These are phyloP conservation scores for Candida yuanshanica DNA, from an alignment of 805 yeast species.

Conservation along the genomic window DNA sequence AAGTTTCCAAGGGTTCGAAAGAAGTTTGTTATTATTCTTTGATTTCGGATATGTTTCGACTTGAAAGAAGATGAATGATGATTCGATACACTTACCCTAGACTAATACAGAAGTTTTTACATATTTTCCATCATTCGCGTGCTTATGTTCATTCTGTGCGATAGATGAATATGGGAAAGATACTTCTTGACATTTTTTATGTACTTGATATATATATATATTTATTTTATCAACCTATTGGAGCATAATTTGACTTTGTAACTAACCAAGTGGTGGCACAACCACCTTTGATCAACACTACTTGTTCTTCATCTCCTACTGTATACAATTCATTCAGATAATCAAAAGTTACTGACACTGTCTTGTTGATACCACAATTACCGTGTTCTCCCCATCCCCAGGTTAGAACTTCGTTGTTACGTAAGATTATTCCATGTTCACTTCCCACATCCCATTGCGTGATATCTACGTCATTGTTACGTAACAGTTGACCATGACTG, in stretches of 20 bases:
- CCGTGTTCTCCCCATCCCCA: slow-evolving; percentile 99
- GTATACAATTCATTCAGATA: slow-evolving; percentile 33
- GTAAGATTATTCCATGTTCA: slow-evolving; percentile 67
- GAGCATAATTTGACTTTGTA: slow-evolving; percentile 6
- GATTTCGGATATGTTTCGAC: not conserved
- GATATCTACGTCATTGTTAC: slow-evolving; percentile 7
- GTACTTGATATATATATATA: too few species aligned
- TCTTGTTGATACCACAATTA: slow-evolving; percentile 58
- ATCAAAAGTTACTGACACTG: slow-evolving; percentile 23
- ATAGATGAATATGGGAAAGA: slow-evolving; percentile 80
- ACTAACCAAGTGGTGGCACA: slow-evolving; percentile 67
- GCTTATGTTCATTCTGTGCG: slow-evolving; percentile 24
- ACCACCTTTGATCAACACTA: slow-evolving; percentile 45
- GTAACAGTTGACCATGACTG: slow-evolving; percentile 62
- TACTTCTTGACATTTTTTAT: slow-evolving; percentile 62
- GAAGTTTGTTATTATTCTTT: slow-evolving; percentile 13
- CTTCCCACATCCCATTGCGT: slow-evolving; percentile 55
- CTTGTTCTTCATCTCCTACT: slow-evolving; percentile 23
- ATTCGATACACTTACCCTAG: slow-evolving; percentile 62
- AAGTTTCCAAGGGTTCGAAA: slow-evolving; percentile 7
- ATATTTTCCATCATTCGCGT: slow-evolving; percentile 69
- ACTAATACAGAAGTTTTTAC: slow-evolving; percentile 52
- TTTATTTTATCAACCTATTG: slow-evolving; percentile 6
- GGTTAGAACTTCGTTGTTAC: slow-evolving; percentile 37
- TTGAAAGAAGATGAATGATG: slow-evolving; percentile 14